phyloP scores from a whole-genome alignment of 73 alveolate species.

The Paramecium caudatum region DNA sequence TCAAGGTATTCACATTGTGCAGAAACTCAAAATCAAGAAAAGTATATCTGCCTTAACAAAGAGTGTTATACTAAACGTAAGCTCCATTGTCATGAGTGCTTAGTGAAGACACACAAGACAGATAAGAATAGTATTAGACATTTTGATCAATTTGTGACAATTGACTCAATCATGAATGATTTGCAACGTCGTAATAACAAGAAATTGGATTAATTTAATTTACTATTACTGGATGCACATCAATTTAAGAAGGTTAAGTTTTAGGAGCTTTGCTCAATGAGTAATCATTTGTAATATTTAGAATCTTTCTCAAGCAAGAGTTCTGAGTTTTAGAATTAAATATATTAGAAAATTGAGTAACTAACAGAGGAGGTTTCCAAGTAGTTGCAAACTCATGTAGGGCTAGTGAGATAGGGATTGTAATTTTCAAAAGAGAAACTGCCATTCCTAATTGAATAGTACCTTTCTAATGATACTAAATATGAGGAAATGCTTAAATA shows the following conservation, averaged over 20 bases:
- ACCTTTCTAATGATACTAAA: slow-evolving; percentile 21
- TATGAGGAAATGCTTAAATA: background rate
- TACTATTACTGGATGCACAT: slow-evolving; percentile 12
- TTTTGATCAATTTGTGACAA: slow-evolving; percentile 12
- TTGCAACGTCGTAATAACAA: background rate
- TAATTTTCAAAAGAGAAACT: background rate
- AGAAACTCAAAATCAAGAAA: slow-evolving; percentile 27
- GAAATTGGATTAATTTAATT: background rate
- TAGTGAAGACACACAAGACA: slow-evolving; percentile 29
- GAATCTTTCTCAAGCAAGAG: slow-evolving; percentile 47
- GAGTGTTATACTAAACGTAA: background rate
- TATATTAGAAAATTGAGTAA: background rate
- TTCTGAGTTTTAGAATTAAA: slow-evolving; percentile 10
- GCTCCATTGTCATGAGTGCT: slow-evolving; percentile 50
- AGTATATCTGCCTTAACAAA: background rate
- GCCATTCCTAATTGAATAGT: background rate
- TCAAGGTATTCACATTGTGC: background rate
- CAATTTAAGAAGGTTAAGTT: slow-evolving; percentile 21
- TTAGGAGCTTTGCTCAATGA: background rate
- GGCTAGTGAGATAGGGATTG: slow-evolving; percentile 1
- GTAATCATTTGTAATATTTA: background rate
- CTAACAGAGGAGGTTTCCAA: background rate
- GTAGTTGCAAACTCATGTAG: background rate
- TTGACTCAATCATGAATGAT: slow-evolving; percentile 17
- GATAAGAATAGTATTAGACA: slow-evolving; percentile 22